Percentiles rank a stretch among this genome's conserved stretches.
Conservation (phyloP, 2,329 filamentous ascomycete genomes). For the Verticillium alfalfae region DNA sequence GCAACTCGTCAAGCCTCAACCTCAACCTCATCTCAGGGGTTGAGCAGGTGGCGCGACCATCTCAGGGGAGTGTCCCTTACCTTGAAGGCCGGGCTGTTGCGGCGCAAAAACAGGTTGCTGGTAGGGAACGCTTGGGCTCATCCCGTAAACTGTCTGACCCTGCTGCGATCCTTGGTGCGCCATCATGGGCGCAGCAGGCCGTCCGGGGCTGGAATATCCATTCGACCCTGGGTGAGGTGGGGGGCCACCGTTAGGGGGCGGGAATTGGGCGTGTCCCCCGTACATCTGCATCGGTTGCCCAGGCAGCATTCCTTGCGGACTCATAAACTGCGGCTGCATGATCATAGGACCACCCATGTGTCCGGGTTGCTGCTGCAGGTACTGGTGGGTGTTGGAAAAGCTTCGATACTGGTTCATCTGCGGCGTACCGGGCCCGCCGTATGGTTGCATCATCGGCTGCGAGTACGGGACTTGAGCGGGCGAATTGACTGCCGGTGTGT, state of each 20-base stretch:
- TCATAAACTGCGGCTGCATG: conserved; percentile 73
- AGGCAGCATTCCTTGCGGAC: conserved; percentile 62
- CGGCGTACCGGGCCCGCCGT: conserved; percentile 62
- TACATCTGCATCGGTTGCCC: conserved; percentile 80
- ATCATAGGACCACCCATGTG: conserved; percentile 74
- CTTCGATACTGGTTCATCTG: conserved; percentile 67
- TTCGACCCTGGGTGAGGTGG: conserved; percentile 59
- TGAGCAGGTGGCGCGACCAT: not conserved
- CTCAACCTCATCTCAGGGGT: not conserved
- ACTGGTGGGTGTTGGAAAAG: conserved; percentile 67
- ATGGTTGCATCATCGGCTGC: conserved; percentile 67
- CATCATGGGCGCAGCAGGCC: conserved; percentile 82
- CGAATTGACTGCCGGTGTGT: conserved; percentile 62
- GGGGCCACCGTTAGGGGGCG: conserved; percentile 48
- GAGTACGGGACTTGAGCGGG: conserved; percentile 66
- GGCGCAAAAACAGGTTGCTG: conserved; percentile 68
- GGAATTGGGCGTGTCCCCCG: conserved; percentile 58
- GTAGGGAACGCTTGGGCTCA: conserved; percentile 70
- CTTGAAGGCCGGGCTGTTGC: conserved; percentile 62
- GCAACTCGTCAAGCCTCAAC: conserved; percentile 10
- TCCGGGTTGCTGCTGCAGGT: conserved; percentile 63
- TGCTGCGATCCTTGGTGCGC: conserved; percentile 90
- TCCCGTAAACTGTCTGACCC: conserved; percentile 71
- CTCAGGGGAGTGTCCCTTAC: conserved; percentile 47
- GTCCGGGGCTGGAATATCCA: conserved; percentile 84